Evolutionary conservation across 495 filamentous ascomycete genomes (phyloP).

Genomic region (Neurospora sp.): DNA sequence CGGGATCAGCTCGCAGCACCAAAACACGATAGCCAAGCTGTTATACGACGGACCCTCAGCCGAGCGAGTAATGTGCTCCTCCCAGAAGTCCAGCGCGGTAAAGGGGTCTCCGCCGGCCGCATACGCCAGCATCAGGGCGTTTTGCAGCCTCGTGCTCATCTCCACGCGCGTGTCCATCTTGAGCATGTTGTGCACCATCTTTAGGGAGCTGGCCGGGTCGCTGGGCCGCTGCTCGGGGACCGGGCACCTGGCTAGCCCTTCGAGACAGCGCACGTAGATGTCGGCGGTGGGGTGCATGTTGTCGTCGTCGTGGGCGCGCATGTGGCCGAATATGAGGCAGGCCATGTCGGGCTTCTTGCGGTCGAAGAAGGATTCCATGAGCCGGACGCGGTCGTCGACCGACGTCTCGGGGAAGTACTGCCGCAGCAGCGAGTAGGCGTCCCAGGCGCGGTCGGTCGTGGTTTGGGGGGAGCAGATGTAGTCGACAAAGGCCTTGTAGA

Average conservation of each 20-base stretch:
- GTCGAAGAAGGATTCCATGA: slow-evolving; percentile 79
- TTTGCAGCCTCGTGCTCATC: slow-evolving; percentile 62
- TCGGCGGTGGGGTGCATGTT: slow-evolving; percentile 53
- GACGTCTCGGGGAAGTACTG: slow-evolving; percentile 69
- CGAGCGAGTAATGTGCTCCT: slow-evolving; percentile 56
- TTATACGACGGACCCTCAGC: slow-evolving; percentile 73
- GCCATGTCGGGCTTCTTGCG: slow-evolving; percentile 73
- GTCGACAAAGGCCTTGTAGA: slow-evolving; percentile 53
- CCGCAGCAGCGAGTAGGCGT: slow-evolving; percentile 66
- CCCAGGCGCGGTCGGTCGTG: slow-evolving; percentile 60
- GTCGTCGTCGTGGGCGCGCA: slow-evolving; percentile 56
- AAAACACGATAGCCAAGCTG: slow-evolving; percentile 68
- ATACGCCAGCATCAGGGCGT: slow-evolving; percentile 81
- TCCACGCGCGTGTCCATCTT: slow-evolving; percentile 79
- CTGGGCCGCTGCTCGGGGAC: slow-evolving; percentile 38
- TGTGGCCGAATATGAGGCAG: slow-evolving; percentile 75
- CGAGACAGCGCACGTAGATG: slow-evolving; percentile 67
- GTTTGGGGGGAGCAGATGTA: slow-evolving; percentile 51
- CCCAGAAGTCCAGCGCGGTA: slow-evolving; percentile 68
- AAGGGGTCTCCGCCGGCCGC: slow-evolving; percentile 51
- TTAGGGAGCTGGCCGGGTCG: slow-evolving; percentile 33
- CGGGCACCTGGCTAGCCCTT: slow-evolving; percentile 56
- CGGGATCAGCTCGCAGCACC: slow-evolving; percentile 55
- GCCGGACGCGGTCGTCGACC: slow-evolving; percentile 46
- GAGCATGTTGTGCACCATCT: slow-evolving; percentile 77